A percentile compares a stretch with the other conserved stretches of the same genome.
phyloP scores from a whole-genome alignment of 345 rosid genomes.

The Moringa oleifera region DNA sequence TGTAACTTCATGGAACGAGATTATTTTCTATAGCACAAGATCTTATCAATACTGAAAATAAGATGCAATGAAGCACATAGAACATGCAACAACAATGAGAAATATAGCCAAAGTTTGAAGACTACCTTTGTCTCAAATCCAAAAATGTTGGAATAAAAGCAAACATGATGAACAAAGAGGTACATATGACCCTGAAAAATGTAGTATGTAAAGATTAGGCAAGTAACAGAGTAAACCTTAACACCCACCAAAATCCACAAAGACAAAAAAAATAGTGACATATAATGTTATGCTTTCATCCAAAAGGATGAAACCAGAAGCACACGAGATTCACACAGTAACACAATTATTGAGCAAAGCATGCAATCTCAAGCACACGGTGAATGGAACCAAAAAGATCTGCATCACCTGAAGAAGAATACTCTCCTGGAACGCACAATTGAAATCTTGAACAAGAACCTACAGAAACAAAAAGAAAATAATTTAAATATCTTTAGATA shows the following conservation, averaged over 20 bases:
- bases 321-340: neutral
- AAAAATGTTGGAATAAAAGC: constrained; percentile 98
- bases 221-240: constrained; percentile 1
- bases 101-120: constrained; percentile 8
- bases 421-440: constrained; percentile 95
- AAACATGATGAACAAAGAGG: constrained; percentile 66
- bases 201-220: constrained; percentile 6
- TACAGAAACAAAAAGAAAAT: constrained; percentile 18
- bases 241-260: neutral
- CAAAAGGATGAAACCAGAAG: neutral
- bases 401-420: constrained; percentile 78
- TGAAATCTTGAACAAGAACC: constrained; percentile 90
- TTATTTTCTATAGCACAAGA: constrained; percentile 55
- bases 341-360: constrained; percentile 1
- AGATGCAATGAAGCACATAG: constrained; percentile 9
- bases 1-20: constrained; percentile 61
- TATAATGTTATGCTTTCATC: neutral
- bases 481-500: neutral
- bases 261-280: neutral
- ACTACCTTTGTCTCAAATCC: constrained; percentile 98
- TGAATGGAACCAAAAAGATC: neutral
- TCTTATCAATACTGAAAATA: constrained; percentile 11
- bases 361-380: neutral
- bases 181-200: constrained; percentile 91
- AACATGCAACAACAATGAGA: neutral